Conservation (phyloP, 164 flowering plant genomes). For the Vitis rotundifolia region DNA sequence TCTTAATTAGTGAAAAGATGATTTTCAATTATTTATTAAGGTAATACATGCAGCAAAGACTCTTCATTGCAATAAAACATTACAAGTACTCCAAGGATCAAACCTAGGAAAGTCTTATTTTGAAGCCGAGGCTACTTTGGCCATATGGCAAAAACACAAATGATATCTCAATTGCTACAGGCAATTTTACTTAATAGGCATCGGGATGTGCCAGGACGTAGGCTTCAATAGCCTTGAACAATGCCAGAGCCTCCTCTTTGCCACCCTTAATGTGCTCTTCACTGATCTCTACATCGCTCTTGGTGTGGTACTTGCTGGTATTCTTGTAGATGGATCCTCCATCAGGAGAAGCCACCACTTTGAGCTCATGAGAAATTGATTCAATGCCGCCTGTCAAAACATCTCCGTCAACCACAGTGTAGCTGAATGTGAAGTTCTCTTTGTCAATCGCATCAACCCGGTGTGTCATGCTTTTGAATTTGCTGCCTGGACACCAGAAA, state of each 20-base stretch:
- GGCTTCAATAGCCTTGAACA: slow-evolving; percentile 8
- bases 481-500: slow-evolving; percentile 24
- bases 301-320: slow-evolving; percentile 6
- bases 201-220: neutral
- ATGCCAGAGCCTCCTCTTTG: neutral
- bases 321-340: slow-evolving; percentile 36
- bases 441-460: slow-evolving; percentile 25
- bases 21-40: no score
- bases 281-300: no score
- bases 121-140: no score
- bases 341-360: slow-evolving; percentile 14
- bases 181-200: no score
- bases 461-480: slow-evolving; percentile 24
- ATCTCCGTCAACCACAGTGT: slow-evolving; percentile 28
- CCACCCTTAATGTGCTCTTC: no score
- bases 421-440: slow-evolving; percentile 16
- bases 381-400: slow-evolving; percentile 13
- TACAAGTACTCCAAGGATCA: no score
- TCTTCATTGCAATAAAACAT: no score
- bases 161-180: no score
- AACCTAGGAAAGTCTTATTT: no score
- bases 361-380: slow-evolving; percentile 19
- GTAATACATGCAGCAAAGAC: no score
- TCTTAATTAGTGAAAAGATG: no score
- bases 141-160: no score